phyloP scores from a whole-genome alignment of 2,329 filamentous ascomycete species.

The Sporothrix dimorphospora region DNA sequence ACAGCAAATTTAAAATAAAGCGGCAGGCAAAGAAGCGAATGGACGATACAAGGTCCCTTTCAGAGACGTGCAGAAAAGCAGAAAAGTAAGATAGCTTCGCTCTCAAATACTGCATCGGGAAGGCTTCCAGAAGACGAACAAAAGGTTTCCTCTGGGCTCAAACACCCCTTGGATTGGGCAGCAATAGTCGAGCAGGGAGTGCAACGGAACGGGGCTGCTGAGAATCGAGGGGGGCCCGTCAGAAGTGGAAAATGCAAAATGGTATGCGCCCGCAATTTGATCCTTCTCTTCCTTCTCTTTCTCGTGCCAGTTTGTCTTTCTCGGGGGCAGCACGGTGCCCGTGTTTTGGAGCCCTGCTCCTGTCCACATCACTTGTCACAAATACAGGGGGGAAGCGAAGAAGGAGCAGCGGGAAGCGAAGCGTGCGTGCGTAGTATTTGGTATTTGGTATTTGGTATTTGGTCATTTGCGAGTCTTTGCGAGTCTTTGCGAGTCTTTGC shows the following conservation, averaged over 20 bases:
- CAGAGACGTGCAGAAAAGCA: background rate
- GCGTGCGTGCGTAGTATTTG: background rate
- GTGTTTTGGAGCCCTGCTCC: conserved; percentile 18
- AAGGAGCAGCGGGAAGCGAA: background rate
- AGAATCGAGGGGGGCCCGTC: background rate
- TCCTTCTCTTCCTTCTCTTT: background rate
- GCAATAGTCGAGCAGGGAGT: background rate
- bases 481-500: background rate
- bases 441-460: conserved; percentile 6
- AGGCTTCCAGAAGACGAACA: conserved; percentile 23
- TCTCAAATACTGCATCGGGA: conserved; percentile 19
- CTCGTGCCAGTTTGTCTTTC: conserved; percentile 10
- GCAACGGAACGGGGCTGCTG: background rate
- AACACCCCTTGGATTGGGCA: conserved; percentile 20
- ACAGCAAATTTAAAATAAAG: conserved; percentile 2
- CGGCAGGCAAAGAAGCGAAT: conserved; percentile 17
- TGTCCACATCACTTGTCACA: conserved; percentile 11
- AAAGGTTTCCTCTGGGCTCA: background rate
- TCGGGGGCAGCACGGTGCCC: background rate
- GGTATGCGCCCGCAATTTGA: background rate
- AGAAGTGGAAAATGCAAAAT: conserved; percentile 15
- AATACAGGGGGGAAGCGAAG: background rate
- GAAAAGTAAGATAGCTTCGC: background rate
- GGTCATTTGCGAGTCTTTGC: background rate
- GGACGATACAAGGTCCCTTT: conserved; percentile 6